Evolutionary conservation across 2,329 filamentous ascomycete genomes (phyloP).

Genomic region (Lomentospora prolificans): DNA sequence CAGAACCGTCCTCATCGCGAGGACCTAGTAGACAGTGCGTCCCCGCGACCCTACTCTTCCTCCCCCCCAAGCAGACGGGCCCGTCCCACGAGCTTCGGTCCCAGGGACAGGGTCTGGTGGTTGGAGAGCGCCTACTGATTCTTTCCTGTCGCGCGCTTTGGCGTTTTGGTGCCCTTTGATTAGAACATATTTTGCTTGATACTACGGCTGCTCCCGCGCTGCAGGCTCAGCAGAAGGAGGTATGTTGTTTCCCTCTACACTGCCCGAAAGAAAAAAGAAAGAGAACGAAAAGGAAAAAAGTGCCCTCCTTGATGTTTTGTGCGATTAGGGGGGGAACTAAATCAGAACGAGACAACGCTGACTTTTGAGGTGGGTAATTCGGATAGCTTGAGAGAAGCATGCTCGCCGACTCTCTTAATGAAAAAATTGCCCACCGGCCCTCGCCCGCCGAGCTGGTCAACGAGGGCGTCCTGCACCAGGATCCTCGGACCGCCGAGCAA

Average conservation of each 20-base stretch:
- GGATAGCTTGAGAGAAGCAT: slow-evolving; percentile 71
- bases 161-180: no score
- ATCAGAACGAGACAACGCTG: no score
- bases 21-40: slow-evolving; percentile 54
- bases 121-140: slow-evolving; percentile 12
- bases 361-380: no score
- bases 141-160: slow-evolving; percentile 11
- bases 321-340: no score
- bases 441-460: slow-evolving; percentile 66
- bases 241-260: slow-evolving; percentile 18
- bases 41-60: not conserved
- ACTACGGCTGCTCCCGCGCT: slow-evolving; percentile 69
- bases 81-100: not conserved
- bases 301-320: not conserved
- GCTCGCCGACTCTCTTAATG: slow-evolving; percentile 76
- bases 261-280: slow-evolving; percentile 4
- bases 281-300: not conserved
- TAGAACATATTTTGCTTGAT: slow-evolving; percentile 79
- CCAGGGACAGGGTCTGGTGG: not conserved
- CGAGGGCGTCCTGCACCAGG: slow-evolving; percentile 67
- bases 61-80: not conserved
- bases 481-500: slow-evolving; percentile 48
- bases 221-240: slow-evolving; percentile 69
- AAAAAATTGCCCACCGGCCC: slow-evolving; percentile 72
- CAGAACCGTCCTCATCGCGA: slow-evolving; percentile 65